Conservation (phyloP, 73 alveolate species). For the Paramecium tetraurelia region DNA sequence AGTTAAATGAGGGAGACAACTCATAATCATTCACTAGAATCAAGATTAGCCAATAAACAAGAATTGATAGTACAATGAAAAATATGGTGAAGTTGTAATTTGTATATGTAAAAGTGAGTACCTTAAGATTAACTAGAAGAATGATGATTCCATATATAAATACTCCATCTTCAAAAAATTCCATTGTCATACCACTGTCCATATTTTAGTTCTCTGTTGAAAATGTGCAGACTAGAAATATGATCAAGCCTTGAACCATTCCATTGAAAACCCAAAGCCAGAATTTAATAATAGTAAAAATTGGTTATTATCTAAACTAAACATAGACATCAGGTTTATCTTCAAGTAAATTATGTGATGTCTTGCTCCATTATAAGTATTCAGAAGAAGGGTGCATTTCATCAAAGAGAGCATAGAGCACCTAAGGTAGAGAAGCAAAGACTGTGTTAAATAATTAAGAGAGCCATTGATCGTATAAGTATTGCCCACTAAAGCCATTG, state of each 20-base stretch:
- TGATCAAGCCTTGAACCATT: constrained; percentile 18
- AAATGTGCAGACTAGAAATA: neutral
- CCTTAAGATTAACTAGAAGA: constrained; percentile 15
- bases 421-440: constrained; percentile 39
- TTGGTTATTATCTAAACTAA: constrained; percentile 36
- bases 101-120: constrained; percentile 30
- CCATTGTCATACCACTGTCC: constrained; percentile 4
- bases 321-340: constrained; percentile 28
- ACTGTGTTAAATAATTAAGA: constrained; percentile 37
- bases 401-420: constrained; percentile 60
- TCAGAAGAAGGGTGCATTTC: constrained; percentile 57
- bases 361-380: constrained; percentile 7
- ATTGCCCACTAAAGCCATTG: constrained; percentile 75
- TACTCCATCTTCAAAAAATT: constrained; percentile 31
- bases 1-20: neutral
- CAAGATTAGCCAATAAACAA: constrained; percentile 5
- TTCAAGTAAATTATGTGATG: constrained; percentile 39
- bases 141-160: constrained; percentile 1
- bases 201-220: neutral
- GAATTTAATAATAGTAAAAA: constrained; percentile 24
- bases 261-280: constrained; percentile 62
- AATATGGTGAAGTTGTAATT: constrained; percentile 21
- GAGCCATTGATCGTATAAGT: constrained; percentile 58
- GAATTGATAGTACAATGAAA: neutral
- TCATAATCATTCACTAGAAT: neutral